Conservation (phyloP, 208 protist species). For the Leishmania mexicana region DNA sequence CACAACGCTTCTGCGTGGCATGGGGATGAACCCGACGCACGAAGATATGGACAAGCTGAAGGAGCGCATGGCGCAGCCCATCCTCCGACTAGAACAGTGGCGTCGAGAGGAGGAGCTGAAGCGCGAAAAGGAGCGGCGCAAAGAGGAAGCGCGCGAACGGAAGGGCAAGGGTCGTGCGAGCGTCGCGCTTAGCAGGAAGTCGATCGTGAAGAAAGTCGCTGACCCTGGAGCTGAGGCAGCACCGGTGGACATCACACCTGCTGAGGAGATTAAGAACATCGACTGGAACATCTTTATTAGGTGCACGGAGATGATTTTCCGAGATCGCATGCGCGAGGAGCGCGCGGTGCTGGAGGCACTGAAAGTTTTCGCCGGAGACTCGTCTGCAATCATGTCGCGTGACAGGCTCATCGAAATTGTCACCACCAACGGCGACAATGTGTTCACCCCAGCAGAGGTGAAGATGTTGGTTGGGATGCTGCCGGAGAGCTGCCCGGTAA, state of each 20-base stretch:
- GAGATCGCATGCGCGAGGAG: conserved; percentile 74
- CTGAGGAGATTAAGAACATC: conserved; percentile 93
- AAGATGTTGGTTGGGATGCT: conserved; percentile 60
- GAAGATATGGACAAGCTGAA: conserved; percentile 86
- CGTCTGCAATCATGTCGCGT: conserved; percentile 37
- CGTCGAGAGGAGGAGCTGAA: conserved; percentile 81
- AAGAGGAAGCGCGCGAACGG: conserved; percentile 70
- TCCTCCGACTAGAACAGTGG: conserved; percentile 83
- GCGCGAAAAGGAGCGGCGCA: conserved; percentile 77
- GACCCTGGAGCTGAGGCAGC: conserved; percentile 39
- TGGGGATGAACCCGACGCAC: conserved; percentile 91
- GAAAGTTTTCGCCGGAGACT: conserved; percentile 43
- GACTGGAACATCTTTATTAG: conserved; percentile 94
- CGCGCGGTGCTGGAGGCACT: conserved; percentile 62
- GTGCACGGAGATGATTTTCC: conserved; percentile 83
- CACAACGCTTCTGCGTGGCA: conserved; percentile 85
- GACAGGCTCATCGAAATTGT: conserved; percentile 66
- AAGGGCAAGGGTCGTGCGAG: conserved; percentile 36
- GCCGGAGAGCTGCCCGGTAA: conserved; percentile 51
- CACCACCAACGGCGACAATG: conserved; percentile 81
- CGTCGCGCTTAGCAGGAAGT: conserved; percentile 34
- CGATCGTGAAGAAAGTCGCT: conserved; percentile 35
- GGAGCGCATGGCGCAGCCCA: conserved; percentile 73
- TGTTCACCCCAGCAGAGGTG: conserved; percentile 79
- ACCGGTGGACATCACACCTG: conserved; percentile 63